These are phyloP conservation scores for Asterophora parasitica DNA, from an alignment of 768 basidiomycete species.

Conservation along the genomic window DNA sequence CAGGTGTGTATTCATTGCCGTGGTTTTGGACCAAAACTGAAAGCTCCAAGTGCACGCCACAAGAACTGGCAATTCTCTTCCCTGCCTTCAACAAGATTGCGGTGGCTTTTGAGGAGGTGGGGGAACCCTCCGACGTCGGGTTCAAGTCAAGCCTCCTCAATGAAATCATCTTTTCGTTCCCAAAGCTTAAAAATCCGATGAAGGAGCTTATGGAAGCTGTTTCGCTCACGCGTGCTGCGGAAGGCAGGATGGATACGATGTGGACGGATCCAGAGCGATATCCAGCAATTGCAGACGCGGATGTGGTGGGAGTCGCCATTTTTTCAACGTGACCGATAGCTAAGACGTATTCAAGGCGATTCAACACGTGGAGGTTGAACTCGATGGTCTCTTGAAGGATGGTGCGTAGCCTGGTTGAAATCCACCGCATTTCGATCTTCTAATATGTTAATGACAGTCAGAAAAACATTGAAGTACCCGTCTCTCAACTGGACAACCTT, in stretches of 20 bases:
- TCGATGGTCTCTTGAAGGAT: conserved; percentile 67
- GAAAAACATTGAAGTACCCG: conserved; percentile 69
- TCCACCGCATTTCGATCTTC: background rate
- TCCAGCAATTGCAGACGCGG: conserved; percentile 51
- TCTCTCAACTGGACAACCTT: conserved; percentile 66
- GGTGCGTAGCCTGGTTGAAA: conserved; percentile 33
- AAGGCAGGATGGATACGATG: conserved; percentile 63
- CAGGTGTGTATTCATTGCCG: conserved; percentile 52
- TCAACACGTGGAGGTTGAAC: conserved; percentile 60
- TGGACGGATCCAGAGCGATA: conserved; percentile 54
- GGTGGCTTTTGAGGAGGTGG: conserved; percentile 49
- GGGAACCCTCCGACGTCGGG: conserved; percentile 39
- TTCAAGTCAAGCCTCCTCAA: conserved; percentile 68
- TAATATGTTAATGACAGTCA: conserved; percentile 39
- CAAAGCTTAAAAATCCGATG: conserved; percentile 54
- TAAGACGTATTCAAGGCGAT: conserved; percentile 46
- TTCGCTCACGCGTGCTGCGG: conserved; percentile 54
- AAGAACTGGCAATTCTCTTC: conserved; percentile 74
- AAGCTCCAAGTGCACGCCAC: conserved; percentile 62
- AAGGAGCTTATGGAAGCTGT: conserved; percentile 51
- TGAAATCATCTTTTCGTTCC: conserved; percentile 63
- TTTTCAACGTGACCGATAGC: background rate
- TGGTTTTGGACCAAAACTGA: background rate
- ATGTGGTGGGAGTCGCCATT: conserved; percentile 41
- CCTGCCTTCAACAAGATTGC: conserved; percentile 72